Evolutionary conservation across 192 early-diverging fungal genomes (phyloP), one percentile per base, ranked within the genome.

Genomic region (Spizellomyces punctatus): DNA sequence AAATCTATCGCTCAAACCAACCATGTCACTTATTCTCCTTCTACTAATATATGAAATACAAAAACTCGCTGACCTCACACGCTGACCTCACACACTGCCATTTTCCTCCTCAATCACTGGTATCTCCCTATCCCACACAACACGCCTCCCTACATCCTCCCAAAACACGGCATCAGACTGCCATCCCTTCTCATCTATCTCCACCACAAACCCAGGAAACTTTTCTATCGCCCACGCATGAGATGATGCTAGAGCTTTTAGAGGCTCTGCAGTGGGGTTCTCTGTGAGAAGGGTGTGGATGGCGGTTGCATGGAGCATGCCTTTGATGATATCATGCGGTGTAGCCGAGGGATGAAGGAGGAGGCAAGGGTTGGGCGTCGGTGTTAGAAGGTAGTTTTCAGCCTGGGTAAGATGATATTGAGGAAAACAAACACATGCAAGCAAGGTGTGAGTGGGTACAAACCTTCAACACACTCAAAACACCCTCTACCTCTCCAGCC

Each of bases 331-430:
- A 74, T 91, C 90, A 46, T 82, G 77, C 12, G 80, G 70, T 9
- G 72, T 66, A 8, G 83, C 86, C 66, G 83, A 77, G 8, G 85
- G 62, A 66, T 88, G 84, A 21, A 85, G 82, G 21, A 81, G 56
- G 36, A 89, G 72, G 42, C 69, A 64, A 66, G 85, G 79, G 10
- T 56, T 46, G n/a, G 78, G 71, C 5, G 55, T 63, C 65, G 78
- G 81, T 22, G 73, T 78, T 22, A 90, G 66, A 43, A 91, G 69
- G 79, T 91, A 91, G 52, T 84, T 82, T 74, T 91, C 88, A 44
- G 81, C 76, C 82, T 86, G 57, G 22, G 59, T 54, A 46, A 59
- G 49, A 36, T 2, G 27, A 36, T 36, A 36, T 36, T 36, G 27
- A 36, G 27, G 27, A 36, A 36, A 36, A 36, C 27, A 36, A 3